Conservation (phyloP, 345 rosid genomes). For the Rhodomyrtus tomentosa region DNA sequence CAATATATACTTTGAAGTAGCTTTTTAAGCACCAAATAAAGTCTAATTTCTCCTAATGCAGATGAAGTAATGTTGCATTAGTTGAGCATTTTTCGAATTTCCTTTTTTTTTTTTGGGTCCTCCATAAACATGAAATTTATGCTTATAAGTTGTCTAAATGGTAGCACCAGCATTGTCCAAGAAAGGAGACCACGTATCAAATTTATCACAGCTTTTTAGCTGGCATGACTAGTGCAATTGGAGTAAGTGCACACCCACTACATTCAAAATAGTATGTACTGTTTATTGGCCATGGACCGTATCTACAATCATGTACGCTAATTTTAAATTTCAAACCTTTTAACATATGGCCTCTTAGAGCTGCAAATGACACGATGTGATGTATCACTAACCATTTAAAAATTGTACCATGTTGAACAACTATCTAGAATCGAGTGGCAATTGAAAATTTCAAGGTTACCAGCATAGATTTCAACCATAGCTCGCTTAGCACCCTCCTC, state of each 20-base stretch:
- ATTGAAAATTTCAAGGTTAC: not conserved
- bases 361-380: not conserved
- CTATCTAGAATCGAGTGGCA: not conserved
- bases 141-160: no score
- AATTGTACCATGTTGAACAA: not conserved
- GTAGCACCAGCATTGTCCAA: no score
- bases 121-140: not conserved
- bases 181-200: no score
- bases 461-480: constrained; percentile 15
- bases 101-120: no score
- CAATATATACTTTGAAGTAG: not conserved
- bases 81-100: not conserved
- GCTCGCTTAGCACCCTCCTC: constrained; percentile 9
- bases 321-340: not conserved
- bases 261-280: not conserved
- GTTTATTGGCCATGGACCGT: not conserved
- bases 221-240: not conserved
- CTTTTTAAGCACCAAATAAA: not conserved
- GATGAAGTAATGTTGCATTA: not conserved
- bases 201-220: not conserved
- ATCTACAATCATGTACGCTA: not conserved
- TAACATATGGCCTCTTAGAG: no score
- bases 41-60: not conserved
- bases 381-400: not conserved
- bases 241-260: not conserved